Base-by-base conservation (phyloP, 23 red algal genomes). In the Gracilariopsis chorda region DNA sequence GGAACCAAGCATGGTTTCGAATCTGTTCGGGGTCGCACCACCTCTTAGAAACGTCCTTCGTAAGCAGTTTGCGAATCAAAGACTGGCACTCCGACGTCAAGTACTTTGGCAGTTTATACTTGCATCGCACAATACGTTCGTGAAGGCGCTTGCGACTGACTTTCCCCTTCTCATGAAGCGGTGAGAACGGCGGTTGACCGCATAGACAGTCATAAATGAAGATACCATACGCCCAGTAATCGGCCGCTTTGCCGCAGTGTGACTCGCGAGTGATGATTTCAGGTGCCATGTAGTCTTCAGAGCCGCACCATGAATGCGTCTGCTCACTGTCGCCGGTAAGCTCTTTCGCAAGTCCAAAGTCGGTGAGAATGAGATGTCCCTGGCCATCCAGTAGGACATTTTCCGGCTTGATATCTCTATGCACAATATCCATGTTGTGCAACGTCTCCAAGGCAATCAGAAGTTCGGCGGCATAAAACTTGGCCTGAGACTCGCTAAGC, bases 391-490 rank as follows among this genome's bases (percentile, higher is more conserved):
- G 77, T 33, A 99, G 87, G 13, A 99, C 92, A 62, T 99, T 99
- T 58, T 96, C 94, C 45, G 97, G 97, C 78, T 99, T 99, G 21
- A 99, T 78, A 83, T 99, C 97, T 19, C 97, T 86, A 48, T 99
- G 94, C n/a, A 99, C 64, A 53, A 99, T 86, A 56, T 86, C 63
- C 74, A 87, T 82, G 17, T 91, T 90, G 40, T 99, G 97, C 77
- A 99, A 86, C 20, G 84, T 77, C 65, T 99, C 93, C 21, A 99
- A 46, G 8, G 97, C 97, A 36, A 99, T 61, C 35, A 95, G 35
- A 44, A 99, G 82, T 83, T 99, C 93, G 33, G 93, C 97, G 7
- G 93, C 93, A 74, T 99, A 99, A 28, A 99, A 96, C 44, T 93
- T 80, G 24, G 86, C 97, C 30, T 72, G 68, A 45, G 84, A 78